A percentile compares a stretch with the other conserved stretches of the same genome.
Conservation (phyloP, 2,329 filamentous ascomycete species). For the Neonectria coccinea region DNA sequence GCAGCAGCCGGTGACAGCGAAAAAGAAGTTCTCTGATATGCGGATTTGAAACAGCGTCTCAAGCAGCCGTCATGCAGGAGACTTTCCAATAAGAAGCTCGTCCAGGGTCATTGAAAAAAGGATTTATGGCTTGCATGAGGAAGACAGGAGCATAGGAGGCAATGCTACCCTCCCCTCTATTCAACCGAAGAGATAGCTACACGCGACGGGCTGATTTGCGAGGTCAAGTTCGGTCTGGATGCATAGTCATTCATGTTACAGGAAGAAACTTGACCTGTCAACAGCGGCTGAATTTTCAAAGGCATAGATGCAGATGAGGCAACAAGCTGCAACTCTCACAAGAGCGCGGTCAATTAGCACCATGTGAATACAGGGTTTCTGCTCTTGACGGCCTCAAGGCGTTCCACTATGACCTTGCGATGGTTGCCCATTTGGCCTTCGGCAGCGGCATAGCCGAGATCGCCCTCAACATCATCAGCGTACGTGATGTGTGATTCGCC, state of each 20-base stretch:
- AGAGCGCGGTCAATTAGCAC: constrained; percentile 71
- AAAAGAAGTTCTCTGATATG: constrained; percentile 13
- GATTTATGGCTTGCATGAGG: constrained; percentile 5
- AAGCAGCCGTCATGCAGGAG: constrained; percentile 35
- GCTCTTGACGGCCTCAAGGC: constrained; percentile 94
- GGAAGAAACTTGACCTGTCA: neutral
- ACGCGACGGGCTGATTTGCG: neutral
- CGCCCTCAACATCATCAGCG: constrained; percentile 86
- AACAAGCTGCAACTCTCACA: constrained; percentile 12
- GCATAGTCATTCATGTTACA: neutral
- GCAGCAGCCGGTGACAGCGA: constrained; percentile 4
- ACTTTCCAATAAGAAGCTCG: constrained; percentile 31
- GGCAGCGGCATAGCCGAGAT: constrained; percentile 93
- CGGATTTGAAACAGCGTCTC: constrained; percentile 19
- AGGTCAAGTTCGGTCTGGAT: neutral
- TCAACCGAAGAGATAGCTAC: neutral
- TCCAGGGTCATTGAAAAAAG: constrained; percentile 22
- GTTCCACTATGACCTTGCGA: constrained; percentile 95
- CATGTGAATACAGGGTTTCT: constrained; percentile 97
- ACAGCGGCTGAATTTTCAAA: constrained; percentile 6
- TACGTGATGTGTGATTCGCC: constrained; percentile 67
- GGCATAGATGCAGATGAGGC: constrained; percentile 5
- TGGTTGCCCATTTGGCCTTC: constrained; percentile 93
- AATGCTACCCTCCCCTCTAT: constrained; percentile 27
- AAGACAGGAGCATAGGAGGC: constrained; percentile 17